Evolutionary conservation across 1,139 yeast genomes (phyloP), one percentile per base, ranked within the genome.

Genomic region (Protomyces macrosporus): DNA sequence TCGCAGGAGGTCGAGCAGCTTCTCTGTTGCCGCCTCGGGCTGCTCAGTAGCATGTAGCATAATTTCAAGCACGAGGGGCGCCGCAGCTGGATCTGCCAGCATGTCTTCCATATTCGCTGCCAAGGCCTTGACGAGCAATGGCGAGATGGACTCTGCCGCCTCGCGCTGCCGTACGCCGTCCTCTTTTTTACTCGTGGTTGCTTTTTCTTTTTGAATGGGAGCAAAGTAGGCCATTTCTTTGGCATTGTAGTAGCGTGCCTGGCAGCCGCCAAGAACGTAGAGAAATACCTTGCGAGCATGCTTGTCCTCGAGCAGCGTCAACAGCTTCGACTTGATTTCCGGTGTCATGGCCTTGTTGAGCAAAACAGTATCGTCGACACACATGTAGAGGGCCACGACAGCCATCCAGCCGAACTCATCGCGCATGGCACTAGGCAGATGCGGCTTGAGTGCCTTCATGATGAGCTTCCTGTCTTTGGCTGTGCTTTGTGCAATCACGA

Each of bases 291-390:
- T 84, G 78, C 98, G 84, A 48, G 93, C 90, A 72, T 82, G 87
- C 73, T 90, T 90, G 70, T 88, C 87, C 62, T 80, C 79, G 51
- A 88, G 77, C 51, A 90, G 76, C 56, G 82, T 84, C 9, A 82
- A 81, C 70, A 90, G 78, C 54, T 79, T 75, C 55, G 82, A 79
- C 69, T 83, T 81, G 63, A 84, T 79, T 66, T 85, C 87, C 48
- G 81, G 77, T 48, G 80, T 77, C 72, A 91, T 87, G 0, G 95
- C 82, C 75, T 89, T 90, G 73, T 81, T 81, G 57, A 90, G 82
- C 70, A 90, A 79, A 59, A 88, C 95, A 3, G 98, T 90, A 79
- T 93, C 98, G 79, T 93, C 98, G 62, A 91, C 95, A 35, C 95
- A 85, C 83, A 87, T 81, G 76, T 89, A 86, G 55, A 90, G 78